Base-by-base conservation (phyloP, 768 basidiomycete genomes). In the Cystofilobasidium capitatum region DNA sequence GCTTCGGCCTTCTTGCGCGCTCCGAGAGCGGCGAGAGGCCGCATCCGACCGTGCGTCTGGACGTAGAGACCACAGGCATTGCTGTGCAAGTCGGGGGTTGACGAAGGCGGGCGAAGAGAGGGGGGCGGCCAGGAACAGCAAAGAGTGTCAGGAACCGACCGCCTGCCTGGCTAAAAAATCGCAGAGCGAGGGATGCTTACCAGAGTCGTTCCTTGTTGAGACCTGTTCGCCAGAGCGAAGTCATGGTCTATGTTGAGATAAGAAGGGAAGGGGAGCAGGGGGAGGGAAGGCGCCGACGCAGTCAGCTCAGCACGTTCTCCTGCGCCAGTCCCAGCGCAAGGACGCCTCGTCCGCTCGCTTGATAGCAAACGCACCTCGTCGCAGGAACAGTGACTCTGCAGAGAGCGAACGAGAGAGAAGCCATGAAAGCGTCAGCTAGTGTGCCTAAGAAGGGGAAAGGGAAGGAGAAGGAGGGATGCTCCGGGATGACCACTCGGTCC, bases 1-100 rank as follows among this genome's bases (percentile, higher is more conserved):
- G 51, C 51, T n/a, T 65, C 64, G n/a, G 64, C 64, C 44, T 65
- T 65, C 37, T 65, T 65, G 33, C 64, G 64, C 26, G 51, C 55
- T n/a, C 64, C 64, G 26, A 65, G 58, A 16, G 44, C 57, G n/a
- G 64, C 39, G 24, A 67, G 59, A 5, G 66, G 66, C 39, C 66
- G 36, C 66, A 67, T 67, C 33, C 66, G 60, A 10, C 58, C 58
- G 29, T 67, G 66, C 20, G 66, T 67, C 54, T 67, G 66, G 22
- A 67, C 66, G 49, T 67, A 67, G 14, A 67, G 66, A 3, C 66
- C 66, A 44, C 66, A 67, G n/a, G 64, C 64, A 44, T 65, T 65
- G 26, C 64, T 65, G 64, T 16, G 40, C 24, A 39, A 24, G 24
- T 20, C 22, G 36, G 16, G 22, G 24, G 45, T 17, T 3, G 39